These are phyloP conservation scores for Trametes sp. DNA, from an alignment of 1,284 basidiomycete species.

Conservation along the genomic window DNA sequence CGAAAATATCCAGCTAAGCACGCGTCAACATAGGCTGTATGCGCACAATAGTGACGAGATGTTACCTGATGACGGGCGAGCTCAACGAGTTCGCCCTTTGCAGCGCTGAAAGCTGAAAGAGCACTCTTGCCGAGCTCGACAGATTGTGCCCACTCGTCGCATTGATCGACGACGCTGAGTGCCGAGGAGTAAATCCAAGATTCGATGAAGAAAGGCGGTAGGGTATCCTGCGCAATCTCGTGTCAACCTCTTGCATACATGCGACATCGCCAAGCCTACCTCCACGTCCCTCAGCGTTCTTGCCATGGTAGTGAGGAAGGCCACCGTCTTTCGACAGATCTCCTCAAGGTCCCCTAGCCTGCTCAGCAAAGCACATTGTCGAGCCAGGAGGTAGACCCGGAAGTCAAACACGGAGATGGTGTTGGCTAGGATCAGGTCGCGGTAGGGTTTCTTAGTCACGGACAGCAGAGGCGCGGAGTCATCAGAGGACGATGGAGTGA, in stretches of 20 bases:
- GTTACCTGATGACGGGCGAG: constrained; percentile 81
- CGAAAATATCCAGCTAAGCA: constrained; percentile 81
- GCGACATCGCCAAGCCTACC: constrained; percentile 49
- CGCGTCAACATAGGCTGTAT: neutral
- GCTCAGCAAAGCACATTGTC: constrained; percentile 84
- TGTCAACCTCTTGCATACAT: neutral
- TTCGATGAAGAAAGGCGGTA: constrained; percentile 88
- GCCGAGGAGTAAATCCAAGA: constrained; percentile 95
- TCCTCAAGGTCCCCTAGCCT: constrained; percentile 75
- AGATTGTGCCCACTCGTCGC: constrained; percentile 74
- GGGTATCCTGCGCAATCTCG: constrained; percentile 53
- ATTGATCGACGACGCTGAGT: constrained; percentile 86
- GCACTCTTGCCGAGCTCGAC: constrained; percentile 53
- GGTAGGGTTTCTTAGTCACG: constrained; percentile 83
- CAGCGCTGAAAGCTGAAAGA: constrained; percentile 63
- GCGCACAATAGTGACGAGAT: constrained; percentile 9
- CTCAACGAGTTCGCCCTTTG: constrained; percentile 85
- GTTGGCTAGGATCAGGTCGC: constrained; percentile 89
- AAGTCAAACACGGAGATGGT: constrained; percentile 96
- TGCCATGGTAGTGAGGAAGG: constrained; percentile 86
- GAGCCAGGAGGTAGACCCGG: constrained; percentile 88
- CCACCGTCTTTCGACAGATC: constrained; percentile 69
- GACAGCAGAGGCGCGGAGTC: constrained; percentile 88
- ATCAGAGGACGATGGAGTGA: constrained; percentile 74
- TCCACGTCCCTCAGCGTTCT: constrained; percentile 77